A percentile compares a stretch with the other conserved stretches of the same genome.
Evolutionary conservation across 345 rosid genomes (phyloP).

Genomic region (Pseudoturritis turrita): DNA sequence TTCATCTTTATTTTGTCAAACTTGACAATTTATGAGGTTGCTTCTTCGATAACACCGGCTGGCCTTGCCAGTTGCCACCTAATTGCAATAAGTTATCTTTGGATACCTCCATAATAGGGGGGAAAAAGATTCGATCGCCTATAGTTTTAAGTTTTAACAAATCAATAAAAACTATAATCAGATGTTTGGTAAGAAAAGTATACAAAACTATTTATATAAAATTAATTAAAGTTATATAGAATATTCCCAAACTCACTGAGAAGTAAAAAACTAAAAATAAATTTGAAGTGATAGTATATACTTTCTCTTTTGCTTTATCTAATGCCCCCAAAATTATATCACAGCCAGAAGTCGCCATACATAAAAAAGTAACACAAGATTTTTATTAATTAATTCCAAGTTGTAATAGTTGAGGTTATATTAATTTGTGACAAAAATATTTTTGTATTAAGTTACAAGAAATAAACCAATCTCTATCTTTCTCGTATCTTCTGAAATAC

Average conservation of each 20-base stretch:
- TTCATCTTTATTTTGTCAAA: not conserved
- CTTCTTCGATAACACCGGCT: constrained; percentile 2
- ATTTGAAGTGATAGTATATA: not conserved
- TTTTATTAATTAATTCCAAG: not conserved
- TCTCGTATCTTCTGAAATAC: not conserved
- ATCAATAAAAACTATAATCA: not conserved
- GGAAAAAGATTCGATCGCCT: constrained; percentile 1
- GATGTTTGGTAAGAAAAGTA: constrained; percentile 15
- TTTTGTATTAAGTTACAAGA: not conserved
- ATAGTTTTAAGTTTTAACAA: not conserved
- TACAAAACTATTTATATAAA: not conserved
- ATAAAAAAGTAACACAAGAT: not conserved
- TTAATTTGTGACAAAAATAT: not conserved
- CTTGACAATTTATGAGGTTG: constrained; percentile 3
- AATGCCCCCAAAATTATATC: not conserved
- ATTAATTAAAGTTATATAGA: not conserved
- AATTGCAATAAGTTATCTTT: constrained; percentile 19
- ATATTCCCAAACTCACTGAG: constrained; percentile 11
- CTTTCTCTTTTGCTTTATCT: constrained; percentile 7
- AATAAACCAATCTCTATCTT: not conserved
- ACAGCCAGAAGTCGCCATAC: not conserved
- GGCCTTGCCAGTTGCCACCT: constrained; percentile 9
- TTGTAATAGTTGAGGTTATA: not conserved
- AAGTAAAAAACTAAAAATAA: not conserved
- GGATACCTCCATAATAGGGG: constrained; percentile 10